These are phyloP conservation scores for Arxiozyma slooffiae DNA, from an alignment of 1,139 yeast genomes.

Conservation along the genomic window DNA sequence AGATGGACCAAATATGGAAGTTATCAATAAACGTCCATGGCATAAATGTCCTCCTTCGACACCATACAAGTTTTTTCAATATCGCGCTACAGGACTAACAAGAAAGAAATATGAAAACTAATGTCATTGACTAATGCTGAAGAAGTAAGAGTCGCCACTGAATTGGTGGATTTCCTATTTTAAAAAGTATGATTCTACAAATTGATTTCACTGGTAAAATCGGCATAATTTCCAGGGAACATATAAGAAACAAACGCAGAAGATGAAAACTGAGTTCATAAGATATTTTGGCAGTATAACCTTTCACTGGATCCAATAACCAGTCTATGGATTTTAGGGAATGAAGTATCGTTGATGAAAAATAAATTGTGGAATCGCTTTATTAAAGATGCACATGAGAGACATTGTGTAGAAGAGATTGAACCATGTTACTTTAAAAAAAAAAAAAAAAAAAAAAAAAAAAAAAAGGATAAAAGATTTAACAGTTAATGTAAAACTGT, in stretches of 20 bases:
- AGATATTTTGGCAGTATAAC: constrained; percentile 55
- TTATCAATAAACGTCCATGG: constrained; percentile 64
- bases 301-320: constrained; percentile 87
- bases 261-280: constrained; percentile 48
- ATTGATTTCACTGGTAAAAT: constrained; percentile 58
- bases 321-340: constrained; percentile 88
- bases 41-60: constrained; percentile 47
- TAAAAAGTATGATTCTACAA: constrained; percentile 37
- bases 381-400: constrained; percentile 48
- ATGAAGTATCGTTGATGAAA: constrained; percentile 48
- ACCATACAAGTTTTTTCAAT: constrained; percentile 76
- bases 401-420: constrained; percentile 34
- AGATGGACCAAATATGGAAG: constrained; percentile 67
- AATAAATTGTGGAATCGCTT: constrained; percentile 64
- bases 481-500: background rate
- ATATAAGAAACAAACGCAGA: constrained; percentile 73
- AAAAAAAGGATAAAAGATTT: background rate
- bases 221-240: constrained; percentile 94
- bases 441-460: background rate
- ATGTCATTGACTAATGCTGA: constrained; percentile 59
- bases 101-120: constrained; percentile 48
- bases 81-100: constrained; percentile 58
- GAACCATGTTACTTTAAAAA: constrained; percentile 27
- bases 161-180: constrained; percentile 53
- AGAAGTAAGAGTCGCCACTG: constrained; percentile 68